Evolutionary conservation across 495 filamentous ascomycete genomes (phyloP), one percentile per base, ranked within the genome.

Genomic region (Neurospora pannonica): DNA sequence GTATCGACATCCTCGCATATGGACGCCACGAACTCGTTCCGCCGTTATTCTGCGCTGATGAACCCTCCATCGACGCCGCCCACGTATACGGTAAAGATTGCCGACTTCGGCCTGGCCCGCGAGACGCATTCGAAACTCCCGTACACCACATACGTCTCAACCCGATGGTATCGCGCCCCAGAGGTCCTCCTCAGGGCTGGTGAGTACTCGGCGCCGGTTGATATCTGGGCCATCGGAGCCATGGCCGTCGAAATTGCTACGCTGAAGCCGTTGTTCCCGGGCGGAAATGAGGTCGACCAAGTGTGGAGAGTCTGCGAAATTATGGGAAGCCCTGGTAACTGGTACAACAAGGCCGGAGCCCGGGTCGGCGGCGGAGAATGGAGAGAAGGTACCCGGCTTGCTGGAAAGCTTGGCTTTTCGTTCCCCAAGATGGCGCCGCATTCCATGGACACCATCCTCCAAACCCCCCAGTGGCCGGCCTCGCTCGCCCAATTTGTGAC

Each of bases 381-480:
- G 97, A 92, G 92, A 78, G 97, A 99, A 76, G 97, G 97, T 42
- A 94, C 93, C 72, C 89, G 93, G 37, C 84, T 99, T 73, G 97
- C 97, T 46, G 93, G 95, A 73, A 97, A 98, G 85, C 88, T 99
- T 70, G 97, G 97, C 34, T 99, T 99, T 80, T 97, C 95, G 0
- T 99, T 99, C 85, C 97, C 97, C 70, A 98, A 96, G 91, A 99
- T 99, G 97, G 94, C 96, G 48, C 97, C 97, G 28, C 95, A 98
- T 80, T 89, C 95, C 6, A 96, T 99, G 92, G 96, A 98, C 75
- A 94, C 92, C 37, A 97, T 98, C 76, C 87, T 98, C 6, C 93
- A 93, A 76, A 78, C 92, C 5, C 94, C 97, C 17, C 92, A 96
- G 79, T 99, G 97, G 97, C 96, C 97, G 5, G 84, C 90, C 1